Evolutionary conservation across 108 stramenopile genomes (phyloP).

Genomic region (Pseudonitzschia pungens): DNA sequence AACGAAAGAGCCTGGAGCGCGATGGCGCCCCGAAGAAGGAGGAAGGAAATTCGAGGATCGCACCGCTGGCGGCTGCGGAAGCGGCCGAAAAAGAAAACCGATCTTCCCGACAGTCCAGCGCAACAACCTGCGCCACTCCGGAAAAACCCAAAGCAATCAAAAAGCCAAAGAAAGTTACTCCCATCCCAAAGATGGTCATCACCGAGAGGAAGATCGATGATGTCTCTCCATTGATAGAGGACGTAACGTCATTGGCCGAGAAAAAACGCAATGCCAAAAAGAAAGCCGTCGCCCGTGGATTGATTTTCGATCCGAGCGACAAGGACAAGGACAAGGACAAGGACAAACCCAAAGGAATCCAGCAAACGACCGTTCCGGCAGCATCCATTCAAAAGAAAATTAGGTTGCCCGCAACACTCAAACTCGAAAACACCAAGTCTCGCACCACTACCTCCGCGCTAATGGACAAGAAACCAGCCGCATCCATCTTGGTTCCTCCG

Average conservation of each 20-base stretch:
- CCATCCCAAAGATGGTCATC: conserved; percentile 15
- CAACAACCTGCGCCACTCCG: background rate
- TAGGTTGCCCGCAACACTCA: background rate
- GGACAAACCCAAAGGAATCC: background rate
- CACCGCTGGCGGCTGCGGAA: background rate
- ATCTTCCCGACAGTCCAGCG: conserved; percentile 8
- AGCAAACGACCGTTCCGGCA: background rate
- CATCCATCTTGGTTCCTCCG: background rate
- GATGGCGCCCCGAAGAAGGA: background rate
- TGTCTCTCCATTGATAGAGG: conserved; percentile 11
- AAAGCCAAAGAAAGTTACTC: conserved; percentile 2
- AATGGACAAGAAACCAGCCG: background rate
- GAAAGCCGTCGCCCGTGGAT: conserved; percentile 3
- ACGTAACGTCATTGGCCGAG: background rate
- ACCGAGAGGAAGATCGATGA: background rate
- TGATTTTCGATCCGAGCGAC: conserved; percentile 1
- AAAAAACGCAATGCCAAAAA: background rate
- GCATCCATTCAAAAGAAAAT: background rate
- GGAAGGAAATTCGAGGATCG: background rate
- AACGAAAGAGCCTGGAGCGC: background rate
- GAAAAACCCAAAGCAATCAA: conserved; percentile 2
- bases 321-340: background rate
- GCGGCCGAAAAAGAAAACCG: background rate
- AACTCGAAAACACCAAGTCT: background rate
- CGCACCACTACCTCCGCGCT: background rate